Conservation (phyloP, 2,329 filamentous ascomycete species). For the Hypoxylon sp. region DNA sequence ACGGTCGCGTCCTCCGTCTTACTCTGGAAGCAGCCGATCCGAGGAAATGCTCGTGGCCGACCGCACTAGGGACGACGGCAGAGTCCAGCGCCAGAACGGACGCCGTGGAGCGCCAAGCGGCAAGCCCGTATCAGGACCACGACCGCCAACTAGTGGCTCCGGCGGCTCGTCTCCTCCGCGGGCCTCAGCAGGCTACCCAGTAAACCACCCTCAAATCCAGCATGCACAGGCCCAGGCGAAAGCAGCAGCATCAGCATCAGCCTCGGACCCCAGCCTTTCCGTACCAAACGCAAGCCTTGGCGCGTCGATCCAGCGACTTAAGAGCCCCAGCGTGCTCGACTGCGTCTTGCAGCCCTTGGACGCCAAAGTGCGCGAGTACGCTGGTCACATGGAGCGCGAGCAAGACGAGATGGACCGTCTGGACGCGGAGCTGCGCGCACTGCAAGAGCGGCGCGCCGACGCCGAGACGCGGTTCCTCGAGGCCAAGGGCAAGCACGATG, state of each 20-base stretch:
- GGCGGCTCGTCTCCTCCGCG: slow-evolving; percentile 49
- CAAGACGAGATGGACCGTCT: slow-evolving; percentile 60
- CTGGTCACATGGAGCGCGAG: slow-evolving; percentile 59
- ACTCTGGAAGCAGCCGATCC: slow-evolving; percentile 53
- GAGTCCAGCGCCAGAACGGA: slow-evolving; percentile 50
- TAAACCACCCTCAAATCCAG: slow-evolving; percentile 43
- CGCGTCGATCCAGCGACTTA: slow-evolving; percentile 59
- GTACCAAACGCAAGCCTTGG: slow-evolving; percentile 34
- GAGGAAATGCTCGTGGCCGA: slow-evolving; percentile 53
- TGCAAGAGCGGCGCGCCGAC: slow-evolving; percentile 60
- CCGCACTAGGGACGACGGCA: slow-evolving; percentile 42
- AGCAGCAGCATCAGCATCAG: slow-evolving; percentile 23
- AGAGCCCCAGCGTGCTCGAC: slow-evolving; percentile 61
- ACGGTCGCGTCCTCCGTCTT: slow-evolving; percentile 50
- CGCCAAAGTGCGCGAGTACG: slow-evolving; percentile 62
- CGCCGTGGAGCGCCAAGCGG: slow-evolving; percentile 41
- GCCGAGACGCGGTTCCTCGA: slow-evolving; percentile 61
- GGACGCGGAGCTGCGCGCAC: slow-evolving; percentile 60
- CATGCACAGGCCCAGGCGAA: slow-evolving; percentile 39
- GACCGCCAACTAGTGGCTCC: slow-evolving; percentile 44
- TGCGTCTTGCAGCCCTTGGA: slow-evolving; percentile 63
- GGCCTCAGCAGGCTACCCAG: slow-evolving; percentile 41
- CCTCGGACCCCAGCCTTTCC: slow-evolving; percentile 28
- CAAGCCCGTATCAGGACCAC: slow-evolving; percentile 42
- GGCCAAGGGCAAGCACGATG: slow-evolving; percentile 62